phyloP scores from a whole-genome alignment of 768 basidiomycete species.

The Paxillus rubicundulus region DNA sequence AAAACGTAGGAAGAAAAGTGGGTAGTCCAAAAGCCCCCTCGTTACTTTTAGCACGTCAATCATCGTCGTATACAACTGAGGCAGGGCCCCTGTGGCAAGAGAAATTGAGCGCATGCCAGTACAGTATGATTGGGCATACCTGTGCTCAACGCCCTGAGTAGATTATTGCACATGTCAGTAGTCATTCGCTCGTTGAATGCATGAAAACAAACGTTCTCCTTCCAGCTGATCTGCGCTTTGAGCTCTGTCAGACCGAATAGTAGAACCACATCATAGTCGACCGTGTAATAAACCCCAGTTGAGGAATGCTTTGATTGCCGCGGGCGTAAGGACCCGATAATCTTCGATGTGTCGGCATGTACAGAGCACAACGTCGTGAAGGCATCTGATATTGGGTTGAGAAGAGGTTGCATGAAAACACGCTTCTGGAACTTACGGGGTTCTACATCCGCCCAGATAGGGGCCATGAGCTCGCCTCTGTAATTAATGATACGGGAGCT shows the following conservation, averaged over 20 bases:
- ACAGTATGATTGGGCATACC: background rate
- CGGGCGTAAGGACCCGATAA: background rate
- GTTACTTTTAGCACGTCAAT: background rate
- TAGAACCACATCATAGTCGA: conserved; percentile 33
- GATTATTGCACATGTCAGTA: background rate
- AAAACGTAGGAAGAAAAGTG: background rate
- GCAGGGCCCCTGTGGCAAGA: conserved; percentile 16
- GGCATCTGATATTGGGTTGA: conserved; percentile 2
- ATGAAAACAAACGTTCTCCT: conserved; percentile 26
- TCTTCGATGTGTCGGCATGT: conserved; percentile 2
- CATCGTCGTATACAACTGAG: conserved; percentile 20
- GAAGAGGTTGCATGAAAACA: background rate
- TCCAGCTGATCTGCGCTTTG: conserved; percentile 40
- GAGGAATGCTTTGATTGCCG: background rate
- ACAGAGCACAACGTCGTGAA: conserved; percentile 3
- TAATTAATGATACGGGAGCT: background rate
- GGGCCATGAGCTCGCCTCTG: conserved; percentile 2
- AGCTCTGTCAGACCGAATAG: conserved; percentile 39
- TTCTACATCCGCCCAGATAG: conserved; percentile 6
- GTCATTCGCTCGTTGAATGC: background rate
- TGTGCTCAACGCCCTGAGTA: background rate
- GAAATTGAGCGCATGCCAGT: background rate
- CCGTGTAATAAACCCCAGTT: conserved; percentile 17
- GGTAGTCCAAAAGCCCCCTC: background rate
- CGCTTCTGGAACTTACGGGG: background rate